Base-by-base conservation (phyloP, 192 early-diverging fungal species). In the Umbelopsis vinacea region DNA sequence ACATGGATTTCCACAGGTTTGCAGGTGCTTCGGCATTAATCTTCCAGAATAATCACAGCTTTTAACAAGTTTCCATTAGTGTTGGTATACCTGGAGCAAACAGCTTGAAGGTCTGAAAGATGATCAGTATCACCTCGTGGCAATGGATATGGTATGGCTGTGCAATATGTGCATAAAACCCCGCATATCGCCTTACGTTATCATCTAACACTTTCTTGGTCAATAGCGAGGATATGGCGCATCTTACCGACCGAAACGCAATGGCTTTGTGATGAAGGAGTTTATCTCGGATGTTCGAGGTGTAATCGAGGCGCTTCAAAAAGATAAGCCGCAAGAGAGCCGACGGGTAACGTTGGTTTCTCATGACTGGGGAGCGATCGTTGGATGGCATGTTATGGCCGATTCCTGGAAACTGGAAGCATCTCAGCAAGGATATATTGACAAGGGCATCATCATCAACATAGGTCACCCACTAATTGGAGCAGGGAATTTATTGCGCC, bases 1-100 rank as follows among this genome's bases (percentile, higher is more conserved):
- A 8, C 74, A 75, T 60, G 74, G 74, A 1, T 75, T 75, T 35
- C 74, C 74, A n/a, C 52, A 75, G 69, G 74, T 75, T 37, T 6
- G 29, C 26, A 38, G 3, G 1, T 1, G 29, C 29, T 29, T 29
- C 29, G 29, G 29, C 29, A 29, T 29, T 29, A 3, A 29, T 2
- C 29, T 29, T 29, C 3, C 3, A 29, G 3, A 29, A 29, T 3
- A 1, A 29, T 29, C 29, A 29, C 29, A 29, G 29, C 3, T 29
- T 38, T 45, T 66, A 17, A 55, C 48, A 15, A 29, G 3, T 0
- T 10, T 17, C 21, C n/a, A 4, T 19, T 48, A 75, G 74, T 70
- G n/a, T 21, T 75, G 74, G 74, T 75, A 75, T 23, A 29, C 74
- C 3, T 75, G 74, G 74, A 14, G 69, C 21, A 10, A 47, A 33